Evolutionary conservation across 2,329 filamentous ascomycete genomes (phyloP).

Genomic region (Hymenoscyphus fructigenus): DNA sequence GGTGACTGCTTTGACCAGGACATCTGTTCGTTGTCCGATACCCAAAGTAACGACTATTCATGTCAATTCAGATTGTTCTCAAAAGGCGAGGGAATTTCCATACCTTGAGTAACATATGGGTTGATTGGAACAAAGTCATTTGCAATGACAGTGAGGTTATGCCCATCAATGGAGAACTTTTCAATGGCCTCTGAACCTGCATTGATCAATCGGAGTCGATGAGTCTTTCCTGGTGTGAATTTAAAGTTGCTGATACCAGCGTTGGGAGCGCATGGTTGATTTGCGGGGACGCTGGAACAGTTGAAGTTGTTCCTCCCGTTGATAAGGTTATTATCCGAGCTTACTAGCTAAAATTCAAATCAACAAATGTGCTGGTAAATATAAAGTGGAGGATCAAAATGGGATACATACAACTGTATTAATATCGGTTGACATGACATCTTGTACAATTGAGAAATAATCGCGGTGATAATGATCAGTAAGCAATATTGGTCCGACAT

Average conservation of each 20-base stretch:
- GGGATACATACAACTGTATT: slow-evolving; percentile 6
- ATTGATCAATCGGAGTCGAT: slow-evolving; percentile 49
- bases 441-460: slow-evolving; percentile 49
- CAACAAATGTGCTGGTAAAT: not conserved
- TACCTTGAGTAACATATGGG: slow-evolving; percentile 22
- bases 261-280: slow-evolving; percentile 17
- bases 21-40: slow-evolving; percentile 49
- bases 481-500: slow-evolving; percentile 52
- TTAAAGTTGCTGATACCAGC: slow-evolving; percentile 32
- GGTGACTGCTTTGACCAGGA: slow-evolving; percentile 45
- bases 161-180: slow-evolving; percentile 47
- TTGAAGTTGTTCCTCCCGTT: slow-evolving; percentile 28
- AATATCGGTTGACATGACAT: slow-evolving; percentile 33
- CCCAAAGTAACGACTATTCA: slow-evolving; percentile 52
- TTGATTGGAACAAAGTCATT: slow-evolving; percentile 55
- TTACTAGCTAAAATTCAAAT: not conserved
- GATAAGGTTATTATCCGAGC: slow-evolving; percentile 28
- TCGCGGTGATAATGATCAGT: slow-evolving; percentile 41
- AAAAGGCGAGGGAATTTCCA: not conserved
- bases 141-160: slow-evolving; percentile 60
- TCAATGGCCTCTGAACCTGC: slow-evolving; percentile 44
- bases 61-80: not conserved
- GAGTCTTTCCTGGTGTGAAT: slow-evolving; percentile 40
- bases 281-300: slow-evolving; percentile 11
- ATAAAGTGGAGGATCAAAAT: not conserved